Evolutionary conservation across 768 basidiomycete genomes (phyloP).

Genomic region (Tricholoma sp.): DNA sequence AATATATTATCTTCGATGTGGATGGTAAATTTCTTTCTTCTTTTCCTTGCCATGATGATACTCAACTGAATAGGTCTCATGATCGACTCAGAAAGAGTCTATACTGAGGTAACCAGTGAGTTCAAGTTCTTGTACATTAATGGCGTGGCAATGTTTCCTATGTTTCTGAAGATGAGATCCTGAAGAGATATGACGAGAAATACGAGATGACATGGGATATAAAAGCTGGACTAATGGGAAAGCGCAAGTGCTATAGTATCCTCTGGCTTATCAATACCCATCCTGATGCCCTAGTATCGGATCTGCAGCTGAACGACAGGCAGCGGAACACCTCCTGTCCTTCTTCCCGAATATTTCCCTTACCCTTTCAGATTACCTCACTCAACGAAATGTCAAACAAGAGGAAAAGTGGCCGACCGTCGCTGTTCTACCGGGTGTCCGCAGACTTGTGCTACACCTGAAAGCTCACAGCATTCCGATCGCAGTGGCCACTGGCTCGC

Average conservation of each 20-base stretch:
- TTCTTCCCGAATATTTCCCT: constrained; percentile 73
- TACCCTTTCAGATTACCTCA: constrained; percentile 54
- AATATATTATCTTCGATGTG: constrained; percentile 73
- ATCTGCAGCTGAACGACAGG: constrained; percentile 54
- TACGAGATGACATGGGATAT: constrained; percentile 80
- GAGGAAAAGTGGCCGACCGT: constrained; percentile 67
- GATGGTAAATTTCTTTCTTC: constrained; percentile 40
- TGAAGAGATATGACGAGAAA: constrained; percentile 58
- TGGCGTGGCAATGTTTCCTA: constrained; percentile 4
- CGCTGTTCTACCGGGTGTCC: constrained; percentile 67
- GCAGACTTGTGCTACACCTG: constrained; percentile 67
- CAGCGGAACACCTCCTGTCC: constrained; percentile 65
- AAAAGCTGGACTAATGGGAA: constrained; percentile 87
- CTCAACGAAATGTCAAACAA: constrained; percentile 50
- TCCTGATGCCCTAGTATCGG: not conserved
- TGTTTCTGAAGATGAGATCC: constrained; percentile 53
- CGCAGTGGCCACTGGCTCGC: constrained; percentile 76
- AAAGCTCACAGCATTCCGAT: constrained; percentile 66
- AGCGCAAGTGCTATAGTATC: constrained; percentile 40
- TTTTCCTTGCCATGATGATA: not conserved
- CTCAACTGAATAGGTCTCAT: constrained; percentile 46
- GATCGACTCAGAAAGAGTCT: constrained; percentile 74
- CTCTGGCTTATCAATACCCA: not conserved
- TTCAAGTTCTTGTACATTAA: constrained; percentile 19
- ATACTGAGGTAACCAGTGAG: constrained; percentile 76